These are phyloP conservation scores for Clathrospora elynae DNA, from an alignment of 2,329 filamentous ascomycete genomes.

Conservation along the genomic window DNA sequence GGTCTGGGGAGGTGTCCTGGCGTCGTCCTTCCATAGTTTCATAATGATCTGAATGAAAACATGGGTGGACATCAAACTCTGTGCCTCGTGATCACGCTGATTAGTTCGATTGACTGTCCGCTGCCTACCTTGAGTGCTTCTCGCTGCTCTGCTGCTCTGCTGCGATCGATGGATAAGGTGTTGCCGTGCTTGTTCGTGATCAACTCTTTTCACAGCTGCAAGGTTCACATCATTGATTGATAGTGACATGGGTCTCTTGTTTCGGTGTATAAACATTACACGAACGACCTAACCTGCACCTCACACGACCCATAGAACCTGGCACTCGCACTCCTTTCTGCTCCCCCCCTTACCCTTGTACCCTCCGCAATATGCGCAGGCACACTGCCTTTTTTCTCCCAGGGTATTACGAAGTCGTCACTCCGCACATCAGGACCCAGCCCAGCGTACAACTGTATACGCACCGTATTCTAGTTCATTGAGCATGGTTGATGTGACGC, in stretches of 20 bases:
- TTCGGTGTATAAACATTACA: too few species aligned
- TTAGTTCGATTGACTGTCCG: background rate
- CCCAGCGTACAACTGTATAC: conserved; percentile 30
- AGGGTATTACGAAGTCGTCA: conserved; percentile 25
- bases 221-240: too few species aligned
- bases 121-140: background rate
- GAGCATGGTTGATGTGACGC: too few species aligned
- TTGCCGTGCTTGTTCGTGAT: too few species aligned
- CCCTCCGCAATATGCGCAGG: conserved; percentile 14
- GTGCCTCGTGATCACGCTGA: conserved; percentile 5
- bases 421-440: conserved; percentile 20
- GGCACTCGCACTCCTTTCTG: conserved; percentile 14
- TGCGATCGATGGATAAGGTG: too few species aligned
- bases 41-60: conserved; percentile 48
- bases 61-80: conserved; percentile 37
- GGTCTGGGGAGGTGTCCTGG: conserved; percentile 41
- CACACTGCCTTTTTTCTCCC: conserved; percentile 25
- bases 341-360: conserved; percentile 1
- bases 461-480: conserved; percentile 16
- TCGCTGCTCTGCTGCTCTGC: conserved; percentile 1
- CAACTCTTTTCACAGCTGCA: too few species aligned
- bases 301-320: conserved; percentile 26
- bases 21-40: conserved; percentile 49
- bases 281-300: conserved; percentile 6
- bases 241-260: too few species aligned